Percentiles rank a stretch among this genome's conserved stretches.
phyloP scores from a whole-genome alignment of 192 early-diverging fungal genomes.

The Entomortierella parvispora region DNA sequence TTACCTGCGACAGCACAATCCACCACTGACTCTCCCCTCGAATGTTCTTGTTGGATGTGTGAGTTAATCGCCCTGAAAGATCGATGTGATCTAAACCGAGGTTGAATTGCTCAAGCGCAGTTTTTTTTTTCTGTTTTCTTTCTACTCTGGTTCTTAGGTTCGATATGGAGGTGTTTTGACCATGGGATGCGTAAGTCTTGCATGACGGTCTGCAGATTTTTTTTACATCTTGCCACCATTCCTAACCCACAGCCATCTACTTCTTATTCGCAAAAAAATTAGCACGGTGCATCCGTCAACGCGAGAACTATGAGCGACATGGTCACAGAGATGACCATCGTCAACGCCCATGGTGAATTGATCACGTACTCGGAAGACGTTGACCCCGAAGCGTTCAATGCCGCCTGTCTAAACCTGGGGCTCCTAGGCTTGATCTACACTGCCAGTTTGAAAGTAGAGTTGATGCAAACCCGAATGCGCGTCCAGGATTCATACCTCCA shows the following conservation, averaged over 20 bases:
- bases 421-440: slow-evolving; percentile 56
- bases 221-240: too few relatives aligned
- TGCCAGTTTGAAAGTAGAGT: slow-evolving; percentile 37
- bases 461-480: slow-evolving; percentile 22
- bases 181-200: slow-evolving; percentile 49
- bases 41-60: slow-evolving; percentile 15
- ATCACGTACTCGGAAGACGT: slow-evolving; percentile 32
- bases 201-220: too few relatives aligned
- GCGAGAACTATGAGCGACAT: slow-evolving; percentile 25
- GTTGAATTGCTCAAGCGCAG: too few relatives aligned
- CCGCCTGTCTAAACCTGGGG: slow-evolving; percentile 48
- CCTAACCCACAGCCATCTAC: background rate
- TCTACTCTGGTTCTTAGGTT: slow-evolving; percentile 6
- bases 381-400: slow-evolving; percentile 30
- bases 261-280: background rate
- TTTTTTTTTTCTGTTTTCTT: background rate
- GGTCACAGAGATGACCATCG: slow-evolving; percentile 35
- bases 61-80: slow-evolving; percentile 6
- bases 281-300: slow-evolving; percentile 24
- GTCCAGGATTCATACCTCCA: slow-evolving; percentile 31
- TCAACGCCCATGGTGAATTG: slow-evolving; percentile 28
- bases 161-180: slow-evolving; percentile 34
- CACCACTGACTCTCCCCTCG: slow-evolving; percentile 43
- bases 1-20: slow-evolving; percentile 22
- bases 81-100: too few relatives aligned